These are phyloP conservation scores for Kockovaella imperatae DNA, from an alignment of 768 basidiomycete genomes.

Conservation along the genomic window DNA sequence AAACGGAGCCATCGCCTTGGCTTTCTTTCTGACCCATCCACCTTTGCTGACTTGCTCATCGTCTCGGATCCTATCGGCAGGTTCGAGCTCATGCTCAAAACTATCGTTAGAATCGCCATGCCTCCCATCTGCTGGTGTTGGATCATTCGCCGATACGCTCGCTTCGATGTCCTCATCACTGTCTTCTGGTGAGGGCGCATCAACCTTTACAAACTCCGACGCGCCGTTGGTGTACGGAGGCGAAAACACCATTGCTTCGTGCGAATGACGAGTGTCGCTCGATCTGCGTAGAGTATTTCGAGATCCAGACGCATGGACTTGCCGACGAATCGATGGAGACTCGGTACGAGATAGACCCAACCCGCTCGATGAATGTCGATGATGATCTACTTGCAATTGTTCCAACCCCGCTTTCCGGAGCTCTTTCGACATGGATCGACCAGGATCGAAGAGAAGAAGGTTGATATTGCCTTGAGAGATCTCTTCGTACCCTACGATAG, in stretches of 20 bases:
- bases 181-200: not conserved
- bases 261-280: conserved; percentile 9
- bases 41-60: conserved; percentile 21
- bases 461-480: conserved; percentile 54
- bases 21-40: conserved; percentile 16
- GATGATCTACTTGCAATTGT: conserved; percentile 5
- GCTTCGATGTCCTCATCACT: conserved; percentile 8
- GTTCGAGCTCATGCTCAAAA: not conserved
- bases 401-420: conserved; percentile 9
- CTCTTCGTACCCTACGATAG: conserved; percentile 75
- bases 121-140: no score
- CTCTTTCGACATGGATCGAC: conserved; percentile 40
- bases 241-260: conserved; percentile 23
- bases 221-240: conserved; percentile 29
- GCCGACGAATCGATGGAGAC: not conserved
- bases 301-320: not conserved
- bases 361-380: not conserved
- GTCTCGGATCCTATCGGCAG: not conserved
- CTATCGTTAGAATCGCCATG: not conserved
- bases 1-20: not conserved
- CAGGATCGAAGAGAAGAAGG: conserved; percentile 72
- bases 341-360: not conserved
- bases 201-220: conserved; percentile 13
- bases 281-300: not conserved
- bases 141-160: no score